phyloP scores from a whole-genome alignment of 2,329 filamentous ascomycete genomes.

The Zymoseptoria brevis region DNA sequence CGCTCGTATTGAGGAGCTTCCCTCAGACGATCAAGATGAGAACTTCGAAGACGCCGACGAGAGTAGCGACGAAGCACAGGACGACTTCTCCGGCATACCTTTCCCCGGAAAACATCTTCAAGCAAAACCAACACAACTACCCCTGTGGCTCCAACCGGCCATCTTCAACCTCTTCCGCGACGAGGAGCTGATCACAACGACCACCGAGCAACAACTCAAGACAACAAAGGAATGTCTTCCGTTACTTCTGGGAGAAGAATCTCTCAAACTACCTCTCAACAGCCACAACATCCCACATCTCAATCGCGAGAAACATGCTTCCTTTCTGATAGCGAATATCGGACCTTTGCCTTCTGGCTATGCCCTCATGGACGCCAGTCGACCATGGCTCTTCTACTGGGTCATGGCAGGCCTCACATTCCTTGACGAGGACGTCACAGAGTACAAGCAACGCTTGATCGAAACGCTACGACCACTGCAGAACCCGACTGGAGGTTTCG shows the following conservation, averaged over 20 bases:
- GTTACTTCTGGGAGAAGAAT: slow-evolving; percentile 19
- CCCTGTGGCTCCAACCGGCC: slow-evolving; percentile 21
- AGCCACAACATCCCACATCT: slow-evolving; percentile 65
- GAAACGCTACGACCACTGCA: slow-evolving; percentile 75
- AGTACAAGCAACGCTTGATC: slow-evolving; percentile 56
- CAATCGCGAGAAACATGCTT: slow-evolving; percentile 53
- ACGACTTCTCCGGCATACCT: slow-evolving; percentile 18
- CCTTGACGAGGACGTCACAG: slow-evolving; percentile 63
- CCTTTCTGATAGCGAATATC: slow-evolving; percentile 52
- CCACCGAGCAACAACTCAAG: slow-evolving; percentile 18
- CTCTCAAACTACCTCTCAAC: slow-evolving; percentile 49
- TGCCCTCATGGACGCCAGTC: slow-evolving; percentile 70
- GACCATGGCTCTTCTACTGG: slow-evolving; percentile 96
- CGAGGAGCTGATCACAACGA: slow-evolving; percentile 18
- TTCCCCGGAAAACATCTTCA: slow-evolving; percentile 21
- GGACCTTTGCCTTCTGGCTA: slow-evolving; percentile 60
- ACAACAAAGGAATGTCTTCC: slow-evolving; percentile 22
- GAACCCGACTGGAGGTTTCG: slow-evolving; percentile 77
- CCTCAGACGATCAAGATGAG: slow-evolving; percentile 19
- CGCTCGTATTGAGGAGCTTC: slow-evolving; percentile 27
- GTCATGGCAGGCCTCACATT: slow-evolving; percentile 65
- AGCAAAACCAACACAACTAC: slow-evolving; percentile 12
- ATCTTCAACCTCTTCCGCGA: slow-evolving; percentile 20
- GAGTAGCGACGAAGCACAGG: slow-evolving; percentile 2
- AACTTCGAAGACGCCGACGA: slow-evolving; percentile 13